A percentile compares a stretch with the other conserved stretches of the same genome.
Evolutionary conservation across 1,139 yeast genomes (phyloP).

Genomic region (Eremothecium coryli): DNA sequence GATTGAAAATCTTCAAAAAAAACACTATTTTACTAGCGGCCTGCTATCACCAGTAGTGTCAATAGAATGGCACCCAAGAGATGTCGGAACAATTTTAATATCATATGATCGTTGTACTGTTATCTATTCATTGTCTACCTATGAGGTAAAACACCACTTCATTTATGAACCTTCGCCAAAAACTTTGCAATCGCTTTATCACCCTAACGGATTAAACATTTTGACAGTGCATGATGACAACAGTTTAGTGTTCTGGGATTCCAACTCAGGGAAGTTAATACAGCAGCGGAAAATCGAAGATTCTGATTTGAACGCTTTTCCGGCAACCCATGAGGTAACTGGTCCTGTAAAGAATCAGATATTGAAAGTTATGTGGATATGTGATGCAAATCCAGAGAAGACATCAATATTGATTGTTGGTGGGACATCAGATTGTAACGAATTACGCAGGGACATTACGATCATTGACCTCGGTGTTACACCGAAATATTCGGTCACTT

Average conservation of each 20-base stretch:
- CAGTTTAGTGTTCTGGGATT: slow-evolving; percentile 87
- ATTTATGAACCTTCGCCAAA: slow-evolving; percentile 51
- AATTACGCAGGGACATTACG: slow-evolving; percentile 47
- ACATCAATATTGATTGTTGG: slow-evolving; percentile 69
- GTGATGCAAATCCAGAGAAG: slow-evolving; percentile 70
- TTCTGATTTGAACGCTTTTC: slow-evolving; percentile 50
- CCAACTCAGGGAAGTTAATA: slow-evolving; percentile 59
- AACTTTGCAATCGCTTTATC: slow-evolving; percentile 61
- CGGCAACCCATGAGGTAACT: slow-evolving; percentile 20
- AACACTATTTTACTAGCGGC: slow-evolving; percentile 28
- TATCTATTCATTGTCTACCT: slow-evolving; percentile 56
- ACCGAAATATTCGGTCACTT: slow-evolving; percentile 67
- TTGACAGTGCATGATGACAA: slow-evolving; percentile 75
- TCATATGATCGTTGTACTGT: slow-evolving; percentile 66
- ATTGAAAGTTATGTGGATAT: slow-evolving; percentile 52
- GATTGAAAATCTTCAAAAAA: slow-evolving; percentile 64
- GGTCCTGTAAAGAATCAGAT: slow-evolving; percentile 16
- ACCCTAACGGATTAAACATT: slow-evolving; percentile 85
- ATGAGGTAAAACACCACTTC: slow-evolving; percentile 47
- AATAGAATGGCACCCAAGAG: slow-evolving; percentile 81
- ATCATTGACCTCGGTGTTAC: slow-evolving; percentile 74
- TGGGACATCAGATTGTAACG: slow-evolving; percentile 37
- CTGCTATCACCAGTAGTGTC: slow-evolving; percentile 50
- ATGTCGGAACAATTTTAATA: slow-evolving; percentile 66
- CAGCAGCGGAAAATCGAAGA: slow-evolving; percentile 69